These are phyloP conservation scores for Xerocomellus intermedius DNA, from an alignment of 768 basidiomycete genomes.

Conservation along the genomic window DNA sequence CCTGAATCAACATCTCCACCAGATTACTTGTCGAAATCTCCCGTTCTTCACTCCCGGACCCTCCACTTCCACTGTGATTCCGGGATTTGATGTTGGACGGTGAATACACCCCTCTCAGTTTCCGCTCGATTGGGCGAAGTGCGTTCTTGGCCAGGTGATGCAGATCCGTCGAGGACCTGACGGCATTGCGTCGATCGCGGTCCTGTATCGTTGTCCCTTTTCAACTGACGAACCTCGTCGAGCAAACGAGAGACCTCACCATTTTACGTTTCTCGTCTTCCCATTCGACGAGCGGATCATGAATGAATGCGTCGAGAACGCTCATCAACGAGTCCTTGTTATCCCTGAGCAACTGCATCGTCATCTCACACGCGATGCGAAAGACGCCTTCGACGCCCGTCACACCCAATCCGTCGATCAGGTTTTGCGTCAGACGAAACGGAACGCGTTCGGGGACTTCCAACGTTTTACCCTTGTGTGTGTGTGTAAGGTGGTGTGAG, in stretches of 20 bases:
- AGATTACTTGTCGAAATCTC: conserved; percentile 77
- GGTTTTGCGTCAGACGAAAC: conserved; percentile 90
- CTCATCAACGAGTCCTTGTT: conserved; percentile 94
- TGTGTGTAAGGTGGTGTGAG: neutral
- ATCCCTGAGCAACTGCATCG: conserved; percentile 79
- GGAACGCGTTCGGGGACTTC: conserved; percentile 91
- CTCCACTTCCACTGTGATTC: conserved; percentile 23
- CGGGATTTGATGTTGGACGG: conserved; percentile 46
- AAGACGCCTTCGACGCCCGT: conserved; percentile 94
- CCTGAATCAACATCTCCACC: conserved; percentile 88
- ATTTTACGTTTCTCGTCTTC: conserved; percentile 75
- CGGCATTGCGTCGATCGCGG: conserved; percentile 44
- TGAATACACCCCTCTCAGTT: conserved; percentile 71
- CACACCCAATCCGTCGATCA: conserved; percentile 89
- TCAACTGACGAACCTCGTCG: neutral
- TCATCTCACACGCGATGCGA: conserved; percentile 88
- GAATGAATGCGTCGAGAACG: conserved; percentile 94
- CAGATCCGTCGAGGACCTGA: conserved; percentile 55
- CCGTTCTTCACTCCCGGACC: conserved; percentile 31
- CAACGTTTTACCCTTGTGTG: conserved; percentile 65
- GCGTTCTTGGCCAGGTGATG: conserved; percentile 69
- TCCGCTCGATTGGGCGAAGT: conserved; percentile 78
- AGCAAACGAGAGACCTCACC: conserved; percentile 32
- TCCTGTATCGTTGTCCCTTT: conserved; percentile 34
- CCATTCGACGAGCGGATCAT: conserved; percentile 97